Percentiles rank a stretch among this genome's conserved stretches.
These are phyloP conservation scores for Fusarium sublunatum DNA, from an alignment of 2,329 filamentous ascomycete species.

Conservation along the genomic window DNA sequence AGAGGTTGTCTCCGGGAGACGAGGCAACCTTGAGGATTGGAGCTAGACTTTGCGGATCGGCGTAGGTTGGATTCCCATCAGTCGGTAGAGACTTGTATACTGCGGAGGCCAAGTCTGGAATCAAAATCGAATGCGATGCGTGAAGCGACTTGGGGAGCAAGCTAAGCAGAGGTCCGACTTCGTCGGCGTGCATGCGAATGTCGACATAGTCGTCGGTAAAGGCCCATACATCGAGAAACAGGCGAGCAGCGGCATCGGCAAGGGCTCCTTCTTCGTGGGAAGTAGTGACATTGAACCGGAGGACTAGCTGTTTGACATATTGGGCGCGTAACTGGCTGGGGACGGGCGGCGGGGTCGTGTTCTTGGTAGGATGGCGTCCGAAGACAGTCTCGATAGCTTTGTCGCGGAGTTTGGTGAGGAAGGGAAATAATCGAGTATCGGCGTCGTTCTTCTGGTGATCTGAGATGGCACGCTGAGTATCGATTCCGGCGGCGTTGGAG, in stretches of 20 bases:
- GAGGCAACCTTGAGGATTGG: conserved; percentile 48
- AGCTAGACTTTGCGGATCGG: conserved; percentile 45
- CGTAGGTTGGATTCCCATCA: conserved; percentile 25
- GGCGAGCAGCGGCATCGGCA: conserved; percentile 75
- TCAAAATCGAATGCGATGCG: conserved; percentile 76
- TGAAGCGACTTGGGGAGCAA: conserved; percentile 81
- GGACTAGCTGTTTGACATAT: conserved; percentile 85
- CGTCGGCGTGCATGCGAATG: conserved; percentile 79
- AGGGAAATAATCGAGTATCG: conserved; percentile 55
- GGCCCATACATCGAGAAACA: conserved; percentile 93
- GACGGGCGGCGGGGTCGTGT: conserved; percentile 39
- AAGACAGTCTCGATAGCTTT: conserved; percentile 62
- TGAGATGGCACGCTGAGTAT: conserved; percentile 38
- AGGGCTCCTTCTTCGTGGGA: conserved; percentile 76
- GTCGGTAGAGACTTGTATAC: conserved; percentile 68
- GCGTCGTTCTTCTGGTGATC: conserved; percentile 29
- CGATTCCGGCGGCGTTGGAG: conserved; percentile 48
- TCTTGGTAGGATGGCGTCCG: conserved; percentile 55
- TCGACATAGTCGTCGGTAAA: conserved; percentile 86
- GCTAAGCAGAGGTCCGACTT: conserved; percentile 80
- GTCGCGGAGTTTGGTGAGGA: conserved; percentile 64
- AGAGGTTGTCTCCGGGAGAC: conserved; percentile 73
- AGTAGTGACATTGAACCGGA: conserved; percentile 84
- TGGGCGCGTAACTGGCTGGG: conserved; percentile 53
- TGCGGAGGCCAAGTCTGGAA: conserved; percentile 81